phyloP scores from a whole-genome alignment of 495 filamentous ascomycete genomes.

The Penicillium dipodomyicola region DNA sequence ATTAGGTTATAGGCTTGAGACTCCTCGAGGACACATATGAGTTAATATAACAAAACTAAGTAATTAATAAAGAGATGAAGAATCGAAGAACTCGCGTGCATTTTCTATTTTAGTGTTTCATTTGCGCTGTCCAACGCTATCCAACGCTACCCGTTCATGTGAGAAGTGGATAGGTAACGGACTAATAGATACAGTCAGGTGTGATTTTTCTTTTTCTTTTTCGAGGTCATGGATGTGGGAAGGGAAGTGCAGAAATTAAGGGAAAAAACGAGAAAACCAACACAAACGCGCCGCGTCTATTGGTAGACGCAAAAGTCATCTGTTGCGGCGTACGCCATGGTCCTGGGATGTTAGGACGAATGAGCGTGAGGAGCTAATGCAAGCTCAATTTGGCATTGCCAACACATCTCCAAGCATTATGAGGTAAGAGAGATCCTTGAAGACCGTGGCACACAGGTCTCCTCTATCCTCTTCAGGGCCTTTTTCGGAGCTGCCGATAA shows the following conservation, averaged over 20 bases:
- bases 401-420: constrained; percentile 23
- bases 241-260: neutral
- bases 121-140: constrained; percentile 2
- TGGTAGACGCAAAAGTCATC: constrained; percentile 28
- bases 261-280: constrained; percentile 22
- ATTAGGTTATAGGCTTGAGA: constrained; percentile 18
- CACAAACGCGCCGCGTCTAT: constrained; percentile 33
- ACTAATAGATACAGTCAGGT: constrained; percentile 1
- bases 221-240: neutral
- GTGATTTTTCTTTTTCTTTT: neutral
- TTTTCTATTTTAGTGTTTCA: constrained; percentile 23
- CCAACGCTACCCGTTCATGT: constrained; percentile 11
- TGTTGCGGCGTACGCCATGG: constrained; percentile 28
- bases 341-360: constrained; percentile 19
- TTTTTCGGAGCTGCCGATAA: neutral
- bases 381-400: constrained; percentile 27
- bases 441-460: neutral
- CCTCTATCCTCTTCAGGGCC: neutral
- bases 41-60: constrained; percentile 13
- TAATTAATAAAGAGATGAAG: neutral
- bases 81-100: constrained; percentile 10
- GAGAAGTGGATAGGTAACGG: constrained; percentile 5
- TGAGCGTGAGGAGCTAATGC: constrained; percentile 22
- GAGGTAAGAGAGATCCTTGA: constrained; percentile 5
- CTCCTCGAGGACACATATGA: constrained; percentile 19